These are phyloP conservation scores for Trametes polyzona DNA, from an alignment of 1,284 basidiomycete genomes.

Conservation along the genomic window DNA sequence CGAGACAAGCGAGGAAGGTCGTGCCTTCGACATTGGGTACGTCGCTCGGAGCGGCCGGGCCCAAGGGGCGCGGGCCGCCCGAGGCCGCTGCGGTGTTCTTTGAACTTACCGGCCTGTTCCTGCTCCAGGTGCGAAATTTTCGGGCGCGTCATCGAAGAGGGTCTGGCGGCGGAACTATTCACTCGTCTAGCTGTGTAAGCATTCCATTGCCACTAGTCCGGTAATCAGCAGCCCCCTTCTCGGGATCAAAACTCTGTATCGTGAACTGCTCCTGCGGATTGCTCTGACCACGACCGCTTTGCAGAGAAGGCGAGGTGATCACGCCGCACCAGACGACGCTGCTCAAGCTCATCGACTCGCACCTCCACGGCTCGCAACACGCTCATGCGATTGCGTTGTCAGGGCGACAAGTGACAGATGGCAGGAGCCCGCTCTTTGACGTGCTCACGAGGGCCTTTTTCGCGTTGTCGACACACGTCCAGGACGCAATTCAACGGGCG, in stretches of 20 bases:
- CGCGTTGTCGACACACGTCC: constrained; percentile 54
- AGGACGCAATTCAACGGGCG: constrained; percentile 52
- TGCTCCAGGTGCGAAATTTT: constrained; percentile 44
- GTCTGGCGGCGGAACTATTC: constrained; percentile 41
- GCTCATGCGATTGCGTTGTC: constrained; percentile 13
- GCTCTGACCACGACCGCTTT: constrained; percentile 13
- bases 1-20: constrained; percentile 58
- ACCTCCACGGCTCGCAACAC: constrained; percentile 54
- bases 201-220: neutral
- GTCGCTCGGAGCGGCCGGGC: constrained; percentile 21
- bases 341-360: constrained; percentile 86
- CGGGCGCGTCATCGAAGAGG: constrained; percentile 40
- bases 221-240: neutral
- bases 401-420: constrained; percentile 29
- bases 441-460: constrained; percentile 60
- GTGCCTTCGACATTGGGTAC: constrained; percentile 79
- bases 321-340: constrained; percentile 83
- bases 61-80: neutral
- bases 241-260: constrained; percentile 2
- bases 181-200: constrained; percentile 41
- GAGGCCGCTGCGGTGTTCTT: neutral
- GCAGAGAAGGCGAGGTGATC: constrained; percentile 71
- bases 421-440: constrained; percentile 46
- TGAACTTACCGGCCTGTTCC: neutral
- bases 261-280: constrained; percentile 6